Base-by-base conservation (phyloP, 305 asterid species). In the Solanum hybrid region DNA sequence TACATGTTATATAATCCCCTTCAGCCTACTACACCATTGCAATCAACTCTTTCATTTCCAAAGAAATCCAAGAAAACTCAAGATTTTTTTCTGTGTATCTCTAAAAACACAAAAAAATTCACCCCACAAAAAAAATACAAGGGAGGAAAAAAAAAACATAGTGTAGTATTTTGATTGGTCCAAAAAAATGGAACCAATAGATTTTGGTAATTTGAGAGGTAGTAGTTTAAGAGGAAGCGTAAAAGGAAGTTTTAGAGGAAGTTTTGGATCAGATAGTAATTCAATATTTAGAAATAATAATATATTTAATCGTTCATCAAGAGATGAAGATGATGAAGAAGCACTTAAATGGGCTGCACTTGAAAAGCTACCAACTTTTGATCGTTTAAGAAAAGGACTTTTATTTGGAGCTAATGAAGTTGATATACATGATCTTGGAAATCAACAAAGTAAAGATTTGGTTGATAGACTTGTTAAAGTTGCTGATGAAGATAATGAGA, bases 261-360 rank as follows among this genome's bases (percentile, higher is more conserved):
- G 95, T 90, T 81, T 91, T 66, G 90, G 96, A 40, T 91, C 64
- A 7, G 88, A 86, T 64, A 94, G 95, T 90, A 89, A 91, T 11
- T 89, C 90, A 7, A 5, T 95, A 73, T 95, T 96, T 96, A 93
- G 97, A 86, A 91, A 89, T 40, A 90, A 92, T 0, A 94, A 91
- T 38, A 91, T 89, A 3, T 95, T 95, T 86, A 92, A 95, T 24
- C 90, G 94, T 35, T 94, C 98, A 10, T 84, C 93, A 5, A 90
- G 89, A 2, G 94, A 92, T 3, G 97, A 96, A 85, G 96, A 95
- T 24, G 98, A 96, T 72, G 98, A 96, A 88, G 98, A 94, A 89
- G 98, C 98, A 77, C 90, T 96, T 16, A 93, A 93, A 90, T 95
- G 99, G 98, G 97, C 98, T n/a, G 93, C 95, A 5, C 91, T 96